Evolutionary conservation across 495 filamentous ascomycete species (phyloP), one percentile per base, ranked within the genome.

Genomic region (Jackrogersella minutella): DNA sequence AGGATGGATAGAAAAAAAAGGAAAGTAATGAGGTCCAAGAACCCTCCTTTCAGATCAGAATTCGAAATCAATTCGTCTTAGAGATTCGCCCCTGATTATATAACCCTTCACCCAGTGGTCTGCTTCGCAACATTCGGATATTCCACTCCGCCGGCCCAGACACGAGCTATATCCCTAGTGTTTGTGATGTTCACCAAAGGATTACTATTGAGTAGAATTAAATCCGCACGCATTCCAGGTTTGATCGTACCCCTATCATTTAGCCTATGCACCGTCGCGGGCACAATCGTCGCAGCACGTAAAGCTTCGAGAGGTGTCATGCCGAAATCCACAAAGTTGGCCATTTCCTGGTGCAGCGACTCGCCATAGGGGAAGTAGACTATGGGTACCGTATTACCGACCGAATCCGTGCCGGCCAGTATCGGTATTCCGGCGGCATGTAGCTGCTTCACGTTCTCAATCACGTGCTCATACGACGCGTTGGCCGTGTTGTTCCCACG

Each of bases 301-400:
- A 77, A 58, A 6, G 73, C 73, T 17, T 76, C 71, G 7, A 52
- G 49, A 0, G 66, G 64, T n/a, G 69, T 63, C 56, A 74, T 55
- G 1, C 74, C 67, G 0, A 44, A 53, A 21, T 44, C 57, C 5
- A 68, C 70, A 9, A 76, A 36, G 31, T 69, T 62, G 40, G 66
- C 54, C 41, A 77, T 58, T 28, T 76, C 66, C 17, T 70, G 54
- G 17, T 74, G 72, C 14, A 74, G 61, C n/a, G 56, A 66, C 3
- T 56, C 54, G 13, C 72, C 72, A 36, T 69, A 74, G 8, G 66
- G 91, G 89, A 44, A 84, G 88, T 13, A 92, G 39, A 75, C 28
- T 0, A 17, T 13, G 44, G 66, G 65, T 2, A 66, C 43, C 4
- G 62, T 49, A 19, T 41, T 61, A 3, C 70, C 66, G 26, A 76